Evolutionary conservation across 2,329 filamentous ascomycete genomes (phyloP).

Genomic region (Ascochyta fabae): DNA sequence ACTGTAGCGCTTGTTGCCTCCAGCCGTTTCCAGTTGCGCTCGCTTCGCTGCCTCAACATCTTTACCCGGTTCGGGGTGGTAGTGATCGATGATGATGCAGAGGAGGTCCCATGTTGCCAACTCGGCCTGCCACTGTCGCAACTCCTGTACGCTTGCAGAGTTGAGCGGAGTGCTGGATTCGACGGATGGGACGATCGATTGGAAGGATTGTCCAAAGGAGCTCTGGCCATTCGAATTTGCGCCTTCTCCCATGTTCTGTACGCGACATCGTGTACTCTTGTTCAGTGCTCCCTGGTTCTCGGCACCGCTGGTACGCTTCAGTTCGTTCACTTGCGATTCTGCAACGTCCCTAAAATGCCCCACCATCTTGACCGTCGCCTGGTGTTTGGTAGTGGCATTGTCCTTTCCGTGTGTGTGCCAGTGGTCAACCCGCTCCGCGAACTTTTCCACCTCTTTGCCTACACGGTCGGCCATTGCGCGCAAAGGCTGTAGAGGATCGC

Average conservation of each 20-base stretch:
- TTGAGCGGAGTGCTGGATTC: constrained; percentile 26
- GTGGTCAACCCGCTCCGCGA: constrained; percentile 81
- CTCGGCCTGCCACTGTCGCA: constrained; percentile 78
- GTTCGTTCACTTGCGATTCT: constrained; percentile 55
- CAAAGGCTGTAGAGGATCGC: constrained; percentile 63
- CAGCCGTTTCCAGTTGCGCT: constrained; percentile 39
- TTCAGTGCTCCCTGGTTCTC: constrained; percentile 44
- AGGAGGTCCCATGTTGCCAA: constrained; percentile 90
- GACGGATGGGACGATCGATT: constrained; percentile 24
- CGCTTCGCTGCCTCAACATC: constrained; percentile 43
- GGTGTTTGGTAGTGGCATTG: constrained; percentile 60
- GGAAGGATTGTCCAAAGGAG: constrained; percentile 26
- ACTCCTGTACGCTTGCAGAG: constrained; percentile 54
- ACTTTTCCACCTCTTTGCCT: constrained; percentile 83
- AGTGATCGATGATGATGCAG: constrained; percentile 74
- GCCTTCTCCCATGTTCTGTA: constrained; percentile 38
- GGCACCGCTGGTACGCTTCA: constrained; percentile 53
- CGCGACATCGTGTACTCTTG: constrained; percentile 41
- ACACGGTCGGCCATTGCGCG: constrained; percentile 71
- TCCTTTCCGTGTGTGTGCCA: constrained; percentile 57
- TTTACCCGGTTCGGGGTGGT: constrained; percentile 54
- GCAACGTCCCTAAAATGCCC: constrained; percentile 58
- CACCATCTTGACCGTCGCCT: constrained; percentile 48
- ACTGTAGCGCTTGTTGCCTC: constrained; percentile 58
- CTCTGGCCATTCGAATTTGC: constrained; percentile 19